Base-by-base conservation (phyloP, 495 filamentous ascomycete species). In the Aspergillus saccharolyticus region DNA sequence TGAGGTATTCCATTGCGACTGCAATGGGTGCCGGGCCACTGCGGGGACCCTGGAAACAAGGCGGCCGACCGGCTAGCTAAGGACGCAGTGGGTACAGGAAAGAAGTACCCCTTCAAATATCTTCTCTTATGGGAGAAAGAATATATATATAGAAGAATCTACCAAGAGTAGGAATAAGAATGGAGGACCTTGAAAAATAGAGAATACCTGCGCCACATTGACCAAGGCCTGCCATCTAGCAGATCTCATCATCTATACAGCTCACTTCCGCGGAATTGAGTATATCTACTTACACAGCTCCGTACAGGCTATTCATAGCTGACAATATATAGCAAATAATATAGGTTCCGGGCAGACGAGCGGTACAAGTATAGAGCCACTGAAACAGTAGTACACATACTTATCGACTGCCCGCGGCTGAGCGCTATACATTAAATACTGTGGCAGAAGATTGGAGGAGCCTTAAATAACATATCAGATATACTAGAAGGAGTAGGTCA, bases 391-490 rank as follows among this genome's bases (percentile, higher is more conserved):
- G 45, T 46, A 9, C 52, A 59, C 48, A 46, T 55, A 1, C 52
- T 59, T 7, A 17, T 55, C 1, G 39, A 59, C 52, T 59, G 39
- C 24, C 57, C 46, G n/a, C 43, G 44, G 45, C 30, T 59, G 0
- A 51, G 48, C 21, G 60, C 58, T 1, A 50, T 61, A 50, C 61
- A 62, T 12, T 33, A n/a, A 48, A 48, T 68, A 28, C 22, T 65
- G 47, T 30, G 52, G 48, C 54, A 50, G 42, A 55, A 69, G 18
- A 59, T 62, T 4, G 58, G 66, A 15, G 59, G 58, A 50, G 63
- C 61, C 46, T 62, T 72, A 42, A 63, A 62, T 48, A 64, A 53
- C 43, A 49, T 69, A 39, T 39, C 33, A 12, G 33, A 39, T 39
- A 39, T 39, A 12, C 33, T 39, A 12, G 33, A 12, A 39, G 33